Conservation (phyloP, 2,329 filamentous ascomycete species). For the Fusarium robinianum region DNA sequence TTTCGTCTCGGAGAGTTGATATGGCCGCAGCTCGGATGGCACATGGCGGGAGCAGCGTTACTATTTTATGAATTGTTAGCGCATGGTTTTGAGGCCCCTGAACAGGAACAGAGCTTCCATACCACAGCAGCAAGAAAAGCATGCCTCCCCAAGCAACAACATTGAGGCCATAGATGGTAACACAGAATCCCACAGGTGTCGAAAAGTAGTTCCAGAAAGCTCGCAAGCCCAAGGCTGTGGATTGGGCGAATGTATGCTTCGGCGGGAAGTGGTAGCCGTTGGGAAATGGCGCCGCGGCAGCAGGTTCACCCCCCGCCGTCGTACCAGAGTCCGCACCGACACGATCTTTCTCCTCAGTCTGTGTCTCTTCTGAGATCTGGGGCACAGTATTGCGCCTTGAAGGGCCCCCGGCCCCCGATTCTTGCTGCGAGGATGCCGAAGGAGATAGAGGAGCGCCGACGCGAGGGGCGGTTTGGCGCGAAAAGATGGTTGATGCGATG, state of each 20-base stretch:
- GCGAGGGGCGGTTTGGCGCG: slow-evolving; percentile 28
- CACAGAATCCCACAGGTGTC: slow-evolving; percentile 75
- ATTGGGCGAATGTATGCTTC: slow-evolving; percentile 62
- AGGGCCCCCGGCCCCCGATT: slow-evolving; percentile 30
- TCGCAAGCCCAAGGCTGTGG: slow-evolving; percentile 59
- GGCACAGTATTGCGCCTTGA: slow-evolving; percentile 30
- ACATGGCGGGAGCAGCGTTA: slow-evolving; percentile 66
- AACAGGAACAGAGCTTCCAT: slow-evolving; percentile 41
- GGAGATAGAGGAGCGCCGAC: slow-evolving; percentile 23
- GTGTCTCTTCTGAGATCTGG: slow-evolving; percentile 27
- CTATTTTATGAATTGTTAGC: slow-evolving; percentile 8
- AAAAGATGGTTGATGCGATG: slow-evolving; percentile 48
- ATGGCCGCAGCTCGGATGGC: slow-evolving; percentile 69
- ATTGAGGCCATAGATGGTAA: slow-evolving; percentile 79
- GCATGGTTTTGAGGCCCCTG: too few species aligned
- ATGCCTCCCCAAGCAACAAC: slow-evolving; percentile 90
- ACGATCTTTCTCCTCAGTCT: slow-evolving; percentile 9
- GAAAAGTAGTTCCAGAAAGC: slow-evolving; percentile 74
- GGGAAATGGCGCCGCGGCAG: slow-evolving; percentile 51
- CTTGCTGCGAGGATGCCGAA: slow-evolving; percentile 22
- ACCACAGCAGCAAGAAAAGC: slow-evolving; percentile 83
- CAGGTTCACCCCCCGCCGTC: slow-evolving; percentile 31
- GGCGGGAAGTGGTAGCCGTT: slow-evolving; percentile 70
- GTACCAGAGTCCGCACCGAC: slow-evolving; percentile 6
- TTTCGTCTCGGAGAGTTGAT: slow-evolving; percentile 76